Evolutionary conservation across 257 asterid species (phyloP).

Genomic region (Solanum bulbocastanum): DNA sequence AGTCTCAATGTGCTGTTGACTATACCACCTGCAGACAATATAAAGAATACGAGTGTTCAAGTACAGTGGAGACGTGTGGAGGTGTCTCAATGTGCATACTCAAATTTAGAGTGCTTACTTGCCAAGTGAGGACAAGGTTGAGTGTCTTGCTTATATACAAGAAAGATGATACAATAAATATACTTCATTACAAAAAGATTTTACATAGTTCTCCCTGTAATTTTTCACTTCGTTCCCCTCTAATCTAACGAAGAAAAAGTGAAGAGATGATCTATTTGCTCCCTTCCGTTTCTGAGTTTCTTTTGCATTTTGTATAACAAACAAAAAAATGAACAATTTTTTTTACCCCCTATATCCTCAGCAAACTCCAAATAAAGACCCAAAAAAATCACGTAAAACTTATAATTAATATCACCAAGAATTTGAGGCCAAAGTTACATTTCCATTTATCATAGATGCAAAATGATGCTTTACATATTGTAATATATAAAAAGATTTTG

Average conservation of each 20-base stretch:
- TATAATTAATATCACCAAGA: background rate
- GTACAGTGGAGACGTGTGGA: background rate
- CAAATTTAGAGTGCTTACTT: too few species aligned
- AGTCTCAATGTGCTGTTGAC: constrained; percentile 1
- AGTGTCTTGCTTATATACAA: background rate
- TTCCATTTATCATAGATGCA: background rate
- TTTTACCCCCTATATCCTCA: too few species aligned
- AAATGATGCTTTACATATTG: background rate
- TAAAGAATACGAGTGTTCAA: background rate
- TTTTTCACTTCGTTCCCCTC: background rate
- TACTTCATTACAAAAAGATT: background rate
- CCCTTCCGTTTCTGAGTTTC: background rate
- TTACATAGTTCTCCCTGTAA: background rate
- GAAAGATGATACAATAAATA: background rate
- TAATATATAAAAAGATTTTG: background rate
- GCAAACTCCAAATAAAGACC: background rate
- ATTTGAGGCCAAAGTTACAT: background rate
- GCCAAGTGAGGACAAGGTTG: too few species aligned
- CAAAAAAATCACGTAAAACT: background rate
- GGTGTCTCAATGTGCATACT: background rate
- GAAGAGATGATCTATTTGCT: background rate
- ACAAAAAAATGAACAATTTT: background rate
- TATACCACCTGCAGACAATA: background rate
- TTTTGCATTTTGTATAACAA: background rate
- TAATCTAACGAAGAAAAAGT: background rate